Conservation (phyloP, 176 grass and related monocot species). For the Rhynchospora tenuis region DNA sequence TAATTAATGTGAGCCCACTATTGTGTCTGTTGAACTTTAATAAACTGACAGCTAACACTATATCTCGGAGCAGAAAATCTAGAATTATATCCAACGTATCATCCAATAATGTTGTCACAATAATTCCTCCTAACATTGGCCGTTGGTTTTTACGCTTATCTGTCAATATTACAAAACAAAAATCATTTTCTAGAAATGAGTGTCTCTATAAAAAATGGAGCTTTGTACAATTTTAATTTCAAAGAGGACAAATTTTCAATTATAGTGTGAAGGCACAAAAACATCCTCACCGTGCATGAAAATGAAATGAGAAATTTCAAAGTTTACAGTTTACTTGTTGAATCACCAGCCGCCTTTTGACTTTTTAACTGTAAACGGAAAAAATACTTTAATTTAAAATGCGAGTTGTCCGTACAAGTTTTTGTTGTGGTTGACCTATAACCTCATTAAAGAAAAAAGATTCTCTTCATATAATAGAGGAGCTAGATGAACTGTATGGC, state of each 20-base stretch:
- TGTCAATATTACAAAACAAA: not conserved
- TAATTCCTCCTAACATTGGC: not conserved
- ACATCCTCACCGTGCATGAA: not conserved
- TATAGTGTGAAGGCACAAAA: too few relatives aligned
- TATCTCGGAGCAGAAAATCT: not conserved
- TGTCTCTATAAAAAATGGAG: not conserved
- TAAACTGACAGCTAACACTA: not conserved
- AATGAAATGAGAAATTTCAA: not conserved
- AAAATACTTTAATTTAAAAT: not conserved
- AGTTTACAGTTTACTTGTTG: conserved; percentile 5
- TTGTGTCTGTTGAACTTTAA: not conserved
- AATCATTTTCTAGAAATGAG: not conserved
- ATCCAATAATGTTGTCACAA: not conserved
- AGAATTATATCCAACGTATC: not conserved
- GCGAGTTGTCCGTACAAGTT: not conserved
- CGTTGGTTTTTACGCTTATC: not conserved
- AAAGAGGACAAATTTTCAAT: not conserved
- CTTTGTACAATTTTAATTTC: not conserved
- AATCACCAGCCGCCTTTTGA: conserved; percentile 1
- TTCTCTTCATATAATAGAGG: not conserved
- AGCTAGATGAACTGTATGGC: not conserved
- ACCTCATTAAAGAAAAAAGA: not conserved
- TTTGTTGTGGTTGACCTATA: not conserved
- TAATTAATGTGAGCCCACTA: not conserved
- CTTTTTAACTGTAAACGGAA: conserved; percentile 13